Evolutionary conservation across 2,329 filamentous ascomycete species (phyloP), one percentile per base, ranked within the genome.

Genomic region (Helotiales sp.): DNA sequence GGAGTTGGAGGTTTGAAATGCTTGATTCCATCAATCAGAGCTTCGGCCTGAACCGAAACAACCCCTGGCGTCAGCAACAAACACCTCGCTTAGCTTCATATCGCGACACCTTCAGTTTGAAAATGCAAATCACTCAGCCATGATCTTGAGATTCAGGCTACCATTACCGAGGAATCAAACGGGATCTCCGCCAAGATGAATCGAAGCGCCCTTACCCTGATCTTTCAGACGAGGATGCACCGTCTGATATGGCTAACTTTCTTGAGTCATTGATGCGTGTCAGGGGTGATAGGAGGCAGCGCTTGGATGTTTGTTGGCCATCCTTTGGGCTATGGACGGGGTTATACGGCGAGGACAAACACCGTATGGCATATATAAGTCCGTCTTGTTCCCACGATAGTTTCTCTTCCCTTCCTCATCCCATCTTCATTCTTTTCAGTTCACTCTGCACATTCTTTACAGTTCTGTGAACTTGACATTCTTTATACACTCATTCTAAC

Each of bases 381-480:
- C 64, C 37, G 15, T 61, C 52, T 57, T 52, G 15, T 32, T 34
- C 57, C 63, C 26, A 45, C 52, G 45, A 32, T 43, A 34, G n/a
- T 22, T 64, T 47, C 28, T 63, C 45, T 67, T 57, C 63, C 22
- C 32, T 47, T 68, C 61, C 45, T 60, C 69, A 69, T 70, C 67
- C 54, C 49, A 65, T 60, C 57, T 60, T 60, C 65, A 62, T 61
- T 70, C 63, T 62, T 64, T 71, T 64, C 40, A 45, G 60, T 65
- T 68, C 65, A 61, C 58, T 65, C 68, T 70, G 37, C 58, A 69
- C 70, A 61, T 72, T 71, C 71, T 65, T 72, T 74, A 59, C 67
- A 64, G 74, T 76, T 76, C 74, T 75, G 72, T 69, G 73, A 76
- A 75, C 74, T 77, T 69, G 71, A 71, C 66, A 65, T 67, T 72